Base-by-base conservation (phyloP, 2,329 filamentous ascomycete genomes). In the Colletotrichum viniferum region DNA sequence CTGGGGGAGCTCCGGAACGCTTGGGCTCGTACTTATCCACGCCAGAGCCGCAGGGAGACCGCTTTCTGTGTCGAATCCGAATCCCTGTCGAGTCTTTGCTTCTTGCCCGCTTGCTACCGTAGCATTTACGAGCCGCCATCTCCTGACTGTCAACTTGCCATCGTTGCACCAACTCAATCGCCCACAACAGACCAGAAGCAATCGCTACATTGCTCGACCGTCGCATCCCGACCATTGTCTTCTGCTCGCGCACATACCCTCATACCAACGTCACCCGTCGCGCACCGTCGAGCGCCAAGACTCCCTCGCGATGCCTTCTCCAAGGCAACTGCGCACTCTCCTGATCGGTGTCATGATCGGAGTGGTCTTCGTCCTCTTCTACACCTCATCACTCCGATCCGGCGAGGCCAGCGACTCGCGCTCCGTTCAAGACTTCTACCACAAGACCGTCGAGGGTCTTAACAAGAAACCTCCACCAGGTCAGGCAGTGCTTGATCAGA, bases 321-420 rank as follows among this genome's bases (percentile, higher is more conserved):
- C 90, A 79, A 92, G 95, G 78, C 92, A 95, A 79, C 81, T 95
- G 80, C 92, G 93, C 81, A 86, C 94, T 79, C 86, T 95, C 71
- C 86, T 91, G 77, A 87, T 96, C 80, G 87, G 93, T 72, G 87
- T 92, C 71, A 79, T 96, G 78, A 87, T 92, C 78, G 87, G 90
- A 74, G 84, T 96, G 75, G 85, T 96, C 78, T 88, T 93, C 61
- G 86, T 94, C 70, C 87, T 97, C 79, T 95, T 96, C 87, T 93
- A 95, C 82, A 93, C 93, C 24, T 90, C 89, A n/a, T 89, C 88
- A 64, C 86, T 90, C 68, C 88, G 89, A 73, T 86, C 89, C 65
- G 87, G 87, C 38, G 83, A 86, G 76, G 86, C 86, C 63, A 88
- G 84, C 58, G 88, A 89, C 79, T 78, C 80, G 34, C 83, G 81